phyloP scores from a whole-genome alignment of 495 filamentous ascomycete genomes.

The Annulohypoxylon nitens region DNA sequence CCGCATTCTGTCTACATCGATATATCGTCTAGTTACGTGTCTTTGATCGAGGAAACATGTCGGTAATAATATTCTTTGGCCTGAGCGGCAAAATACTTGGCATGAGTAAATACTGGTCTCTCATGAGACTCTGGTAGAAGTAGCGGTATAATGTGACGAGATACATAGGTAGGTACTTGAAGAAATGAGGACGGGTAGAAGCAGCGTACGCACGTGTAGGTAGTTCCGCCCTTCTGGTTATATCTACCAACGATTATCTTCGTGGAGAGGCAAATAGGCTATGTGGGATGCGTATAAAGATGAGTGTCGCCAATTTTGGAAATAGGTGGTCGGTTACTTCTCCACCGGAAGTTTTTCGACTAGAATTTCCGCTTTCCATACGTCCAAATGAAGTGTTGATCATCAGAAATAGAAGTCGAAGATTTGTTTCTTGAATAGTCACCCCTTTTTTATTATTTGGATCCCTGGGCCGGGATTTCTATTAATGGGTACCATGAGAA shows the following conservation, averaged over 20 bases:
- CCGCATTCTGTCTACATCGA: slow-evolving; percentile 11
- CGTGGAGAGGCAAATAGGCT: not conserved
- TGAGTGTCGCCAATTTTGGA: slow-evolving; percentile 7
- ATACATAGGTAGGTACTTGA: not conserved
- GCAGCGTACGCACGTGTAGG: not conserved
- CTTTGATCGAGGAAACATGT: too few species aligned
- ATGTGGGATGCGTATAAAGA: not conserved
- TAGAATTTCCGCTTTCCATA: not conserved
- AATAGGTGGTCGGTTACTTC: slow-evolving; percentile 17
- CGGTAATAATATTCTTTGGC: too few species aligned
- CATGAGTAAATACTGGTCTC: too few species aligned
- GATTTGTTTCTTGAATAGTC: slow-evolving; percentile 8
- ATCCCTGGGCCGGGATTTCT: slow-evolving; percentile 2
- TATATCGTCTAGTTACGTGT: slow-evolving; percentile 17
- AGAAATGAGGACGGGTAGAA: slow-evolving; percentile 1
- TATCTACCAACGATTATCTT: not conserved
- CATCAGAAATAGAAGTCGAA: slow-evolving; percentile 2
- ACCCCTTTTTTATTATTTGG: slow-evolving; percentile 4
- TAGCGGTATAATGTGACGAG: not conserved
- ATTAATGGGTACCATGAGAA: slow-evolving; percentile 11
- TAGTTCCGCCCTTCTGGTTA: not conserved
- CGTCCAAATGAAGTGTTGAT: slow-evolving; percentile 30
- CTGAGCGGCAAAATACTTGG: too few species aligned
- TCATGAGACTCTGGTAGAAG: not conserved
- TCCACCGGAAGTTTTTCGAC: slow-evolving; percentile 12